These are phyloP conservation scores for Trichosporon asahii DNA, from an alignment of 1,284 basidiomycete genomes.

Conservation along the genomic window DNA sequence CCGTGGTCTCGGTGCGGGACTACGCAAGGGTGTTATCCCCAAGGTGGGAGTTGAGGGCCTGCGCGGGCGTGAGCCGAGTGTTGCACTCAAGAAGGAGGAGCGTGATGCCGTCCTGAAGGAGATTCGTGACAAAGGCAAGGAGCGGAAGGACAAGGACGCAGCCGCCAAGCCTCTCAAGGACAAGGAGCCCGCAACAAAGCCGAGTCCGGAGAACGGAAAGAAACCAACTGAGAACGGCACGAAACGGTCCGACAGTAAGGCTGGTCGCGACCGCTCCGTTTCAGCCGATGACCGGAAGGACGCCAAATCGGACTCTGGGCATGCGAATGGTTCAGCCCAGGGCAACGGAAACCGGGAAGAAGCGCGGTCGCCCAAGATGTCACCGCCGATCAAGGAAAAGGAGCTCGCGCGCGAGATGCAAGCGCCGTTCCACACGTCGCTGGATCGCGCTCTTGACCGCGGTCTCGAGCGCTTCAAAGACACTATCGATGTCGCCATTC, in stretches of 20 bases:
- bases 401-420: background rate
- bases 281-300: background rate
- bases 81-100: slow-evolving; percentile 33
- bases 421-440: background rate
- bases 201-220: slow-evolving; percentile 24
- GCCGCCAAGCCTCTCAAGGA: too few relatives aligned
- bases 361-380: background rate
- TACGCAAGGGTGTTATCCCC: slow-evolving; percentile 47
- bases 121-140: slow-evolving; percentile 23
- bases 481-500: background rate
- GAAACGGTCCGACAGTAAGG: background rate
- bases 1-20: slow-evolving; percentile 46
- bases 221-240: background rate
- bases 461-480: slow-evolving; percentile 1
- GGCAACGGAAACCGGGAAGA: background rate
- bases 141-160: background rate
- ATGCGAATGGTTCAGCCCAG: background rate
- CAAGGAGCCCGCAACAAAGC: slow-evolving; percentile 17
- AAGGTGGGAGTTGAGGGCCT: background rate
- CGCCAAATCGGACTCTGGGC: background rate
- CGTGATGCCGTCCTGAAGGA: slow-evolving; percentile 21
- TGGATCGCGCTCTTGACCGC: background rate
- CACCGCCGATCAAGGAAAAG: background rate
- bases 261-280: background rate
- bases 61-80: slow-evolving; percentile 28